These are phyloP conservation scores for Glomus cerebriforme DNA, from an alignment of 192 early-diverging fungal genomes.

Conservation along the genomic window DNA sequence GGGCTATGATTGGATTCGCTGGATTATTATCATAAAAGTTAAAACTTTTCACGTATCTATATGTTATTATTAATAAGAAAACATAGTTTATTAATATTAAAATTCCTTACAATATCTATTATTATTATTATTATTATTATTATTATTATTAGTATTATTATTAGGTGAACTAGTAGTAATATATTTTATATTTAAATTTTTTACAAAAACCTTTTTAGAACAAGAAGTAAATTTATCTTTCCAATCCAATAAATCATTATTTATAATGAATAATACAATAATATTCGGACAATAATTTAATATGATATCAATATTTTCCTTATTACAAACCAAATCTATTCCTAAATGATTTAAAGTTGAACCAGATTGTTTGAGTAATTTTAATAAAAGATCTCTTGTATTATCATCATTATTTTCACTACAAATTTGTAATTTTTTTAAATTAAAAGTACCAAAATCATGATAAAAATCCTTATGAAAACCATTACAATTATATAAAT, in stretches of 20 bases:
- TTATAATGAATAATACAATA: too few relatives aligned
- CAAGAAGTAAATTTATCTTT: neutral
- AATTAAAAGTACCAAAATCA: neutral
- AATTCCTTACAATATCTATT: too few relatives aligned
- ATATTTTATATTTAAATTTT: neutral
- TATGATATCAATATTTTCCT: neutral
- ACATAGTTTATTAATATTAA: too few relatives aligned
- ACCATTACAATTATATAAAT: neutral
- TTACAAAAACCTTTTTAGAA: neutral
- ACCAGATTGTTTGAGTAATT: neutral
- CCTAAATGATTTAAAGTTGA: neutral
- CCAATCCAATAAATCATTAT: neutral
- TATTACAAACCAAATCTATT: neutral
- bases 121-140: too few relatives aligned
- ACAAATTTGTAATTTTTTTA: neutral
- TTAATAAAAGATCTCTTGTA: neutral
- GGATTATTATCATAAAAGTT: too few relatives aligned
- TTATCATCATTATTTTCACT: neutral
- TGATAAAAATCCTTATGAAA: neutral
- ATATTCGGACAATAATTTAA: too few relatives aligned
- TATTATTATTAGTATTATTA: too few relatives aligned
- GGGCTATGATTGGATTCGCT: too few relatives aligned
- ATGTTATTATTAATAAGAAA: too few relatives aligned
- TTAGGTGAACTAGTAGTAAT: too few relatives aligned
- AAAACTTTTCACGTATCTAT: too few relatives aligned